Evolutionary conservation across 768 basidiomycete genomes (phyloP).

Genomic region (Chiua virens): DNA sequence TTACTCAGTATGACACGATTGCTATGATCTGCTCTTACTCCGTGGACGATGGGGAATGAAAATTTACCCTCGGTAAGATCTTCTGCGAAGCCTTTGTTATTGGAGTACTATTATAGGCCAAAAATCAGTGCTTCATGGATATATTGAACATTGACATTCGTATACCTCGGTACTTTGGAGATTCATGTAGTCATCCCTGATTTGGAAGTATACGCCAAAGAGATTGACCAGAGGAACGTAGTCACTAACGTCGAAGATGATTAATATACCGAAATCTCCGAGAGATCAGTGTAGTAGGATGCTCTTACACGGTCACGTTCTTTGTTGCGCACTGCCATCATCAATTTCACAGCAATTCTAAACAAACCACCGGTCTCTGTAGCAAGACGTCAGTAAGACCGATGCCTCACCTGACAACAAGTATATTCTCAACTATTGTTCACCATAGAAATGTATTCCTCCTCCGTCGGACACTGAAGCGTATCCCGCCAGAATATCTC

Average conservation of each 20-base stretch:
- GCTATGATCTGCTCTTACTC: conserved; percentile 72
- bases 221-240: conserved; percentile 93
- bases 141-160: neutral
- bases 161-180: conserved; percentile 81
- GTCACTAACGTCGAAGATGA: conserved; percentile 48
- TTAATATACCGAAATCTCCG: neutral
- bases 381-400: neutral
- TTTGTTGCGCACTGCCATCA: conserved; percentile 88
- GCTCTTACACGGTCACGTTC: conserved; percentile 52
- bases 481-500: conserved; percentile 95
- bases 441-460: conserved; percentile 95
- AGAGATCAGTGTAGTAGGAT: conserved; percentile 16
- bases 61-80: conserved; percentile 83
- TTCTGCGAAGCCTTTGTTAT: conserved; percentile 68
- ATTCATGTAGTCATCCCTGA: conserved; percentile 97
- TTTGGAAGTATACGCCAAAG: conserved; percentile 93
- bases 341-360: conserved; percentile 88
- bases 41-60: conserved; percentile 76
- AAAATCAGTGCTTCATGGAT: neutral
- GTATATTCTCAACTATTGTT: conserved; percentile 71
- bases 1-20: conserved; percentile 84
- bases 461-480: conserved; percentile 87
- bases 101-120: conserved; percentile 48
- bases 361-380: conserved; percentile 94
- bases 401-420: conserved; percentile 50